Percentiles rank a stretch among this genome's conserved stretches.
Evolutionary conservation across 345 rosid species (phyloP).

Genomic region (Stellera chamaejasme): DNA sequence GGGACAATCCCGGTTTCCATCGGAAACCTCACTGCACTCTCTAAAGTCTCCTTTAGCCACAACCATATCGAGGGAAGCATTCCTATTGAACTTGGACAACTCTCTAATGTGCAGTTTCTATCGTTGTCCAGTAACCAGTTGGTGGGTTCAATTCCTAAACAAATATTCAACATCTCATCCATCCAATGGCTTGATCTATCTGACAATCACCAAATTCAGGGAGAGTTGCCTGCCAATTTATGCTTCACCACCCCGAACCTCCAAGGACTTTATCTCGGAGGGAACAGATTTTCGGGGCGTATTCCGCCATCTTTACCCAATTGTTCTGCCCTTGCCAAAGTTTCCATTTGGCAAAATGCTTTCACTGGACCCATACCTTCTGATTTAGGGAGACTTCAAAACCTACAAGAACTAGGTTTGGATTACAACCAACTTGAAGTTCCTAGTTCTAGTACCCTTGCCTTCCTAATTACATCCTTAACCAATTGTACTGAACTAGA

Average conservation of each 20-base stretch:
- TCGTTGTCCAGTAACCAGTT: constrained; percentile 6
- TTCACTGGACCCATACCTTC: constrained; percentile 7
- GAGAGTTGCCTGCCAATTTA: constrained; percentile 11
- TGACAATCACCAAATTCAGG: constrained; percentile 11
- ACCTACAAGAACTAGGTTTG: background rate
- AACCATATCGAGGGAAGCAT: constrained; percentile 16
- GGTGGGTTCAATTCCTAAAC: constrained; percentile 11
- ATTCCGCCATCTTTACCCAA: constrained; percentile 19
- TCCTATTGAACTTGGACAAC: constrained; percentile 1
- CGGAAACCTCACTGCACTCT: background rate
- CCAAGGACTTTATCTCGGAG: background rate
- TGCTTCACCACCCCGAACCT: constrained; percentile 16
- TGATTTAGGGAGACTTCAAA: constrained; percentile 5
- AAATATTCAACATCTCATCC: constrained; percentile 15
- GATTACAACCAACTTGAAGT: background rate
- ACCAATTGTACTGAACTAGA: constrained; percentile 8
- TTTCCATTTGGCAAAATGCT: constrained; percentile 5
- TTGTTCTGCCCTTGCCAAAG: constrained; percentile 1
- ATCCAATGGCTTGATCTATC: background rate
- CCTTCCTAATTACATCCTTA: constrained; percentile 14
- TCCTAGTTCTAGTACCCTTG: constrained; percentile 9
- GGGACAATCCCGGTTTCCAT: constrained; percentile 7
- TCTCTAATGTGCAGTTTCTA: constrained; percentile 1
- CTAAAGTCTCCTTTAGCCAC: background rate
- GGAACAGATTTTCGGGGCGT: background rate